Percentiles rank a stretch among this genome's conserved stretches.
phyloP scores from a whole-genome alignment of 169 alveolate genomes.

The Perkinsus marinus region DNA sequence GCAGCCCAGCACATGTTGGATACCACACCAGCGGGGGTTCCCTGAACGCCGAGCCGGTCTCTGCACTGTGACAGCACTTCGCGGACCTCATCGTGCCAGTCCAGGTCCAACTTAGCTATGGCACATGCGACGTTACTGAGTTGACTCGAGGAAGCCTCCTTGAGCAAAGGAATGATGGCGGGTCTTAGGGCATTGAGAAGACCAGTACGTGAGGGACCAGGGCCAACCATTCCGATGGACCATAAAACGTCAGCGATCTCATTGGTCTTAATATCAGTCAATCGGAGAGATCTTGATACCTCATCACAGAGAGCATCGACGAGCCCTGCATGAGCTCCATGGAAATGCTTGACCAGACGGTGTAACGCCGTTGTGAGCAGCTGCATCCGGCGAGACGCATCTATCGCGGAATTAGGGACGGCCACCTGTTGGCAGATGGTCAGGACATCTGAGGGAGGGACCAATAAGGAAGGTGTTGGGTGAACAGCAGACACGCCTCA shows the following conservation, averaged over 20 bases:
- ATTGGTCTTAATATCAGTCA: background rate
- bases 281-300: background rate
- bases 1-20: background rate
- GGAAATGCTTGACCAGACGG: background rate
- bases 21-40: background rate
- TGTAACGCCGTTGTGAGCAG: background rate
- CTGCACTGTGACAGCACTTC: background rate
- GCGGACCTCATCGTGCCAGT: background rate
- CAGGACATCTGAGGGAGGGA: background rate
- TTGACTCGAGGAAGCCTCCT: background rate
- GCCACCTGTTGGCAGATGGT: background rate
- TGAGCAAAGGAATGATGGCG: background rate
- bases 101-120: background rate
- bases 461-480: background rate
- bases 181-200: background rate
- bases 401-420: background rate
- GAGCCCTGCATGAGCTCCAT: background rate
- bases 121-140: background rate
- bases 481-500: background rate
- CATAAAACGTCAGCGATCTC: background rate
- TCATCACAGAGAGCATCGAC: background rate
- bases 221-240: background rate
- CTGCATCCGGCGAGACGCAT: background rate
- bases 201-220: background rate
- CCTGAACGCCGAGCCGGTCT: background rate